A percentile compares a stretch with the other conserved stretches of the same genome.
Evolutionary conservation across 108 stramenopile species (phyloP).

Genomic region (Cyclotella distinguenda): DNA sequence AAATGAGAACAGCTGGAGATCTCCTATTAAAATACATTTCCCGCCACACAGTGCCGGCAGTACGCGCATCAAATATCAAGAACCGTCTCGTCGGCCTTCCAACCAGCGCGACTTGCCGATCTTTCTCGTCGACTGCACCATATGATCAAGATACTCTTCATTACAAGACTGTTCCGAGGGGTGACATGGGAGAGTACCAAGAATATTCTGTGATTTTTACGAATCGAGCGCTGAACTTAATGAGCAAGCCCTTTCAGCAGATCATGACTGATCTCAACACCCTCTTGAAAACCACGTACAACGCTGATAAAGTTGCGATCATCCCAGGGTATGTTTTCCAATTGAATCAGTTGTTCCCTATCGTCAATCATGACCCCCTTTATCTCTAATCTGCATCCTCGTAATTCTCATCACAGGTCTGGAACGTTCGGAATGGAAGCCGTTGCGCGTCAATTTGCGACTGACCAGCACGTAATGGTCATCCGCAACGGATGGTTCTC

Average conservation of each 20-base stretch:
- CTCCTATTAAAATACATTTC: neutral
- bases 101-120: neutral
- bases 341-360: too few relatives aligned
- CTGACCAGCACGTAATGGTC: slow-evolving; percentile 88
- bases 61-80: neutral
- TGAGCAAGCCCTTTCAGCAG: slow-evolving; percentile 89
- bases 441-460: slow-evolving; percentile 92
- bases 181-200: slow-evolving; percentile 70
- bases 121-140: neutral
- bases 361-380: neutral
- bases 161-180: slow-evolving; percentile 63
- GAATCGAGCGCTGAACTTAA: slow-evolving; percentile 88
- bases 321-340: slow-evolving; percentile 91
- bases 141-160: slow-evolving; percentile 12
- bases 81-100: neutral
- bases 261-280: slow-evolving; percentile 88
- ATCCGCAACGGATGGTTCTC: slow-evolving; percentile 92
- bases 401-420: slow-evolving; percentile 39
- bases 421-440: slow-evolving; percentile 91
- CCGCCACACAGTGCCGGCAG: neutral
- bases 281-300: slow-evolving; percentile 82
- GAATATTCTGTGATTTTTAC: slow-evolving; percentile 93
- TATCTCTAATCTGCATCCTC: neutral
- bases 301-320: slow-evolving; percentile 88
- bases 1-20: too few relatives aligned